Conservation (phyloP, 2,329 filamentous ascomycete species). For the Sporothrix protearum region DNA sequence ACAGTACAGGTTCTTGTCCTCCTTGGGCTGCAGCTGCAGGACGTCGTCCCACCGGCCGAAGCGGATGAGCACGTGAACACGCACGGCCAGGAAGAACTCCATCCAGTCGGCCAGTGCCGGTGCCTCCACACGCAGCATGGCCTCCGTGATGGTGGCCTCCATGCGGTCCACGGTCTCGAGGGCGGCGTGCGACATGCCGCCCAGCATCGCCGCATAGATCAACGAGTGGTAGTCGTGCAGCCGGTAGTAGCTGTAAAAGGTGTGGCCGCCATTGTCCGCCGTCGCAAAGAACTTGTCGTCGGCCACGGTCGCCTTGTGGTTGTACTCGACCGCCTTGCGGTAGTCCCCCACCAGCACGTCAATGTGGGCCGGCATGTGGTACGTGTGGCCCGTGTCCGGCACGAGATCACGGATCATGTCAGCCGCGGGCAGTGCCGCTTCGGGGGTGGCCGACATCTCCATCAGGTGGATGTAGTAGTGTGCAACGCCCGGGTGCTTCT, state of each 20-base stretch:
- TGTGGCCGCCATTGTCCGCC: constrained; percentile 52
- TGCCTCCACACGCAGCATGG: constrained; percentile 13
- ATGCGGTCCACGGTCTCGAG: constrained; percentile 13
- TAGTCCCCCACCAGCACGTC: constrained; percentile 27
- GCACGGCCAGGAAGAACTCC: constrained; percentile 51
- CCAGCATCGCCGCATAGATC: constrained; percentile 43
- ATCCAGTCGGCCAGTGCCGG: constrained; percentile 56
- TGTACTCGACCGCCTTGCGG: constrained; percentile 25
- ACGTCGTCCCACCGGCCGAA: constrained; percentile 56
- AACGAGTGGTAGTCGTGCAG: constrained; percentile 41
- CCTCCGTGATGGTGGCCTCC: constrained; percentile 20
- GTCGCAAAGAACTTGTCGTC: constrained; percentile 47
- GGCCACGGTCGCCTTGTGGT: constrained; percentile 24
- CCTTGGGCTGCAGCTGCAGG: constrained; percentile 43
- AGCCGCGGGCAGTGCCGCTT: constrained; percentile 16
- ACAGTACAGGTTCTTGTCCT: constrained; percentile 48
- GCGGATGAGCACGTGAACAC: constrained; percentile 52
- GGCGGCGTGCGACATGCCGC: constrained; percentile 38
- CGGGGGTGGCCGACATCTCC: constrained; percentile 27
- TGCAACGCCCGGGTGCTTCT: constrained; percentile 60
- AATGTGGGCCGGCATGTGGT: constrained; percentile 26
- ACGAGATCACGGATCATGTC: constrained; percentile 25
- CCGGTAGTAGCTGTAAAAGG: constrained; percentile 46
- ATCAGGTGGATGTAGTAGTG: constrained; percentile 52
- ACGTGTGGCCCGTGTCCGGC: constrained; percentile 24